Base-by-base conservation (phyloP, 805 yeast genomes). In the Pichia ethanolica region DNA sequence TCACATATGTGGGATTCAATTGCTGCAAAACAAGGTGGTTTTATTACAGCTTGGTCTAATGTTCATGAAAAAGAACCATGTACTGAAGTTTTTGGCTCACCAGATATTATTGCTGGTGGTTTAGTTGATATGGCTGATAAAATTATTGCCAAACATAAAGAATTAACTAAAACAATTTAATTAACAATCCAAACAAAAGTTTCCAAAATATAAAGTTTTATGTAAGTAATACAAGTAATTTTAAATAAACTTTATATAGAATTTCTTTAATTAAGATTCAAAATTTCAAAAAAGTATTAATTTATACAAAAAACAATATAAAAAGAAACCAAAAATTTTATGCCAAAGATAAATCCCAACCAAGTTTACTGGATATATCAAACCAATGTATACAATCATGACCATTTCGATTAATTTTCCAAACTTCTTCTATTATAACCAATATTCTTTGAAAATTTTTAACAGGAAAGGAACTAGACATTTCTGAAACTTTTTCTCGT, bases 381-480 rank as follows among this genome's bases (percentile, higher is more conserved):
- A 61, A 65, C 71, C 72, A 71, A 49, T 67, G 67, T 13, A 68
- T 58, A 50, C 66, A 65, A 20, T 56, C 45, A 13, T 51, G 51
- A 2, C 73, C 73, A 25, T 60, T 51, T 8, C 50, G 40, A 48
- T 70, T 69, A 39, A 57, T 34, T 26, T 58, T 57, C 75, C 75
- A 71, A 5, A 64, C 60, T 39, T 63, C 60, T 41, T 63, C 57
- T 4, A 70, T 55, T 2, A 70, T 60, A 1, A 58, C 54, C 58
- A 65, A 54, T 13, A 64, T 58, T 34, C 62, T 59, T 34, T 60
- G 57, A 39, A 69, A 63, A 41, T 63, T 66, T 44, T 62, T 57
- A 41, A 67, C 70, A 3, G 69, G 68, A 53, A 66, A 63, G 20
- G 52, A 50, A 34, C 56, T 54, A 10, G 61, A 58, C 53, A 65